Conservation (phyloP, 768 basidiomycete species). For the Coprinellus micaceus region DNA sequence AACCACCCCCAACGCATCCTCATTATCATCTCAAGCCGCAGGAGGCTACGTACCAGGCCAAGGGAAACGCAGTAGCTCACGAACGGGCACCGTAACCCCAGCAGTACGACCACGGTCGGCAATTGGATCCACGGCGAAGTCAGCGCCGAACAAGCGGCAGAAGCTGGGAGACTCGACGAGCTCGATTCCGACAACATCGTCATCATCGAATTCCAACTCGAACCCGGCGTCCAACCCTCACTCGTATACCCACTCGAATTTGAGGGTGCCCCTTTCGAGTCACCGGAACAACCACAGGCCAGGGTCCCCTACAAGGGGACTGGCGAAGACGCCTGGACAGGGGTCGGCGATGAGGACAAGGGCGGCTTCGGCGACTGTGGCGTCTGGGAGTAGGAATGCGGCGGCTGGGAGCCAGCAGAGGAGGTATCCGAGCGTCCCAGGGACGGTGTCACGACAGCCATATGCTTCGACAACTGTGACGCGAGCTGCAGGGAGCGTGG, state of each 20-base stretch:
- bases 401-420: background rate
- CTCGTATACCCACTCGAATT: background rate
- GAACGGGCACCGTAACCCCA: constrained; percentile 50
- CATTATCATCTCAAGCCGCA: constrained; percentile 15
- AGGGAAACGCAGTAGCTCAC: constrained; percentile 17
- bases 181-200: no score
- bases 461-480: background rate
- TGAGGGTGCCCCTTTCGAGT: constrained; percentile 38
- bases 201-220: constrained; percentile 16
- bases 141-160: constrained; percentile 62
- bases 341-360: background rate
- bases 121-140: constrained; percentile 26
- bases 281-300: constrained; percentile 29
- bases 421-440: constrained; percentile 23
- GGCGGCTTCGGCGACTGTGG: no score
- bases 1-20: constrained; percentile 45
- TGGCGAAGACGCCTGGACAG: background rate
- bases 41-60: constrained; percentile 34
- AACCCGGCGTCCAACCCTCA: constrained; percentile 12
- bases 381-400: background rate
- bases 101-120: constrained; percentile 56
- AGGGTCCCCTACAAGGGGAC: background rate
- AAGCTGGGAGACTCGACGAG: constrained; percentile 42
- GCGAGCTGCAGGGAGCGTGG: constrained; percentile 6
- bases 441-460: constrained; percentile 16